Conservation (phyloP, 1,139 yeast species). For the Candida sojae region DNA sequence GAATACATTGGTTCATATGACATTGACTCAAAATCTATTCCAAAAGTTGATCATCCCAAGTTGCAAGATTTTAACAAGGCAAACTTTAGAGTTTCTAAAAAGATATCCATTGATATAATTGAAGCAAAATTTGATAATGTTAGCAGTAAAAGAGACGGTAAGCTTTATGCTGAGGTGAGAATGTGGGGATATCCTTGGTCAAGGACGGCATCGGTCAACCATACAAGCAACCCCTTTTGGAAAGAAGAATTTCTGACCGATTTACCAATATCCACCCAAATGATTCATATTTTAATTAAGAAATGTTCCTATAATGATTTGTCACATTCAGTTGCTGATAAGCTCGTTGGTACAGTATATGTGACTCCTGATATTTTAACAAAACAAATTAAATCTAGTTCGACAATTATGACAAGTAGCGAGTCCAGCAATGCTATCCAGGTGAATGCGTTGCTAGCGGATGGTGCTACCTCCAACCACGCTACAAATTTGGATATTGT, state of each 20-base stretch:
- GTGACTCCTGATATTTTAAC: conserved; percentile 57
- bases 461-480: conserved; percentile 8
- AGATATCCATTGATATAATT: conserved; percentile 57
- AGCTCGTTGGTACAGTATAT: conserved; percentile 54
- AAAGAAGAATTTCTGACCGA: conserved; percentile 64
- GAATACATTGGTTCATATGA: conserved; percentile 51
- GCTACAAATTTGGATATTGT: conserved; percentile 36
- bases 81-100: conserved; percentile 56
- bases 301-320: conserved; percentile 26
- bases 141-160: conserved; percentile 18
- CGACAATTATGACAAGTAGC: conserved; percentile 36
- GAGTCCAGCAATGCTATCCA: conserved; percentile 29
- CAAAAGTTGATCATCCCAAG: conserved; percentile 9
- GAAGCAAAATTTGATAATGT: conserved; percentile 60
- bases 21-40: conserved; percentile 11
- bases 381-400: conserved; percentile 31
- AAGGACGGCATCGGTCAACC: conserved; percentile 60
- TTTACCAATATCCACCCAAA: conserved; percentile 55
- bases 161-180: conserved; percentile 60
- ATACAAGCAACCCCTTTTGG: conserved; percentile 63
- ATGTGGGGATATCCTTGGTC: conserved; percentile 75
- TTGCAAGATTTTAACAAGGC: conserved; percentile 31
- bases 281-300: conserved; percentile 54
- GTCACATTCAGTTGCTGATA: conserved; percentile 31
- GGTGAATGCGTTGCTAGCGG: conserved; percentile 17